Conservation (phyloP, 2,329 filamentous ascomycete genomes). For the Aspergillus sergii region DNA sequence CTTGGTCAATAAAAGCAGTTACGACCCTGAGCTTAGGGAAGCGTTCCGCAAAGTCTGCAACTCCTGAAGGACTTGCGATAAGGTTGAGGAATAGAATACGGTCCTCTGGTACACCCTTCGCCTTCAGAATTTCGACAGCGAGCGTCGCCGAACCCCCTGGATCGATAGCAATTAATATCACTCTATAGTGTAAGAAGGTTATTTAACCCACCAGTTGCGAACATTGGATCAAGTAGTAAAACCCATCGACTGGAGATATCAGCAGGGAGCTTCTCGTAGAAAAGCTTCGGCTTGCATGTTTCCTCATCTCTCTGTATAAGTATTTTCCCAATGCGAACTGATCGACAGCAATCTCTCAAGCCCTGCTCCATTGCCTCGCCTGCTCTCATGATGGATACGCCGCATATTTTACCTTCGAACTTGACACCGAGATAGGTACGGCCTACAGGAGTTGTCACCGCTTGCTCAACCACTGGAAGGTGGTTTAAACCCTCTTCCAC, state of each 20-base stretch:
- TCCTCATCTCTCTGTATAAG: constrained; percentile 97
- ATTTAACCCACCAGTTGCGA: constrained; percentile 76
- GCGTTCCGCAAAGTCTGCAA: constrained; percentile 82
- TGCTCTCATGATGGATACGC: constrained; percentile 96
- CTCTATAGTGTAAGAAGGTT: not conserved
- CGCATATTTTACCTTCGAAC: constrained; percentile 98
- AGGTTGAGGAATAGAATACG: constrained; percentile 95
- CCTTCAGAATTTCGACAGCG: constrained; percentile 91
- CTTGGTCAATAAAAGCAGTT: constrained; percentile 93
- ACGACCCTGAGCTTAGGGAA: constrained; percentile 90
- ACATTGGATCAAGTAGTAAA: constrained; percentile 95
- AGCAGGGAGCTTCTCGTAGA: constrained; percentile 95
- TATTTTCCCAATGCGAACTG: constrained; percentile 98
- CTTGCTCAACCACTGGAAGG: constrained; percentile 84
- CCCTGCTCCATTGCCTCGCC: constrained; percentile 99
- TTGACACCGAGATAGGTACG: constrained; percentile 85
- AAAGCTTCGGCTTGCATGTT: constrained; percentile 85
- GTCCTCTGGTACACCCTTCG: constrained; percentile 89
- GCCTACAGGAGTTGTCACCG: constrained; percentile 88
- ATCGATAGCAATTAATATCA: constrained; percentile 6
- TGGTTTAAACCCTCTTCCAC: constrained; percentile 98
- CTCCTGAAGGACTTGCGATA: constrained; percentile 94
- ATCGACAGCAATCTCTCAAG: constrained; percentile 91
- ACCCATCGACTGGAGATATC: constrained; percentile 95
- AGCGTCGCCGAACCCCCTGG: constrained; percentile 91